Evolutionary conservation across 2,329 filamentous ascomycete genomes (phyloP), one percentile per base, ranked within the genome.

Genomic region (Ascosphaera aggregata): DNA sequence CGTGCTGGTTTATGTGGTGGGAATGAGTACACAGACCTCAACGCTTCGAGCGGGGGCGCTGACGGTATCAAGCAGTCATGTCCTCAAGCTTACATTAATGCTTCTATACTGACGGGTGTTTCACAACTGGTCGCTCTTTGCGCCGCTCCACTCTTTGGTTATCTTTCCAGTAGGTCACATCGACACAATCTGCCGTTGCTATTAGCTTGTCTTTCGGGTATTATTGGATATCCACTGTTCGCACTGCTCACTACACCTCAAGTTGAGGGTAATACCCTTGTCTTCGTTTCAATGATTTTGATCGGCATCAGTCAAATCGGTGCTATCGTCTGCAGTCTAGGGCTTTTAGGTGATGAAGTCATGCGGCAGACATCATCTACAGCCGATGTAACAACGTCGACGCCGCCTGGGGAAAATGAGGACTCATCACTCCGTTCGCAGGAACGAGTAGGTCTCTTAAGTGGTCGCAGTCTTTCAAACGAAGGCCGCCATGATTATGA

Each of bases 301-400:
- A 72, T 95, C 31, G 89, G 89, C 11, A 71, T 93, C 51, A 91
- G 81, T 49, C 89, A 98, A 57, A 95, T 98, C 44, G 89, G 86
- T 2, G 79, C 84, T 9, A 95, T 98, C 42, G 89, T 98, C 1
- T 94, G 85, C 59, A 92, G 81, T 45, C 67, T 98, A n/a, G 84
- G 80, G 1, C 72, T 89, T 1, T 67, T 98, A 2, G 82, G 82
- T 30, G 73, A 73, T 13, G 85, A 84, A 3, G 76, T 95, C 17
- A 63, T 91, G 56, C 47, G 60, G 34, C 48, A 51, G 41, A 17
- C 30, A 5, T 30, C 19, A 7, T 11, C 9, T n/a, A 37, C 13
- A 17, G 20, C 37, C 34, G 18, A 35, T 34, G 13, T 22, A 20
- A 24, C 19, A 18, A 31, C 9, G 11, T 4, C 31, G n/a, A n/a